Conservation (phyloP, 768 basidiomycete genomes). For the Leccinum imitatum region DNA sequence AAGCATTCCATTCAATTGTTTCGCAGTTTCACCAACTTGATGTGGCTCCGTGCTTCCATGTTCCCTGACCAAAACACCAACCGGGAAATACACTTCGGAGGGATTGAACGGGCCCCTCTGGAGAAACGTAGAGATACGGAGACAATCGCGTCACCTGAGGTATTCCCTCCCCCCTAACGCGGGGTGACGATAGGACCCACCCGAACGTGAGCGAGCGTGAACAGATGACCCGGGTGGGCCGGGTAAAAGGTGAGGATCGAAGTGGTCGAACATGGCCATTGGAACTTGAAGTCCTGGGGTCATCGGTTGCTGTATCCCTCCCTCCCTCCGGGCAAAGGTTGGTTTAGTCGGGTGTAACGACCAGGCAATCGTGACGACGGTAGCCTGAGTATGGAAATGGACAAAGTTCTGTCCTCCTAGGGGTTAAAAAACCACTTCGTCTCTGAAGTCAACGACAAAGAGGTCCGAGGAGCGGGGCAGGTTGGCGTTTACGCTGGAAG, state of each 20-base stretch:
- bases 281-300: background rate
- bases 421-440: background rate
- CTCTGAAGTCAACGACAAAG: too few species aligned
- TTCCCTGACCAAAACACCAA: background rate
- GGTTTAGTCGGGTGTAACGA: background rate
- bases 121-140: background rate
- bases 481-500: too few species aligned
- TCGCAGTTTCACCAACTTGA: background rate
- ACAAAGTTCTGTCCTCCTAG: background rate
- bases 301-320: too few species aligned
- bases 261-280: too few species aligned
- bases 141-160: background rate
- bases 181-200: background rate
- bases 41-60: background rate
- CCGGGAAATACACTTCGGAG: background rate
- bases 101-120: too few species aligned
- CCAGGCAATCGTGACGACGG: too few species aligned
- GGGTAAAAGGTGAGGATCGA: background rate
- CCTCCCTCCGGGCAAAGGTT: background rate
- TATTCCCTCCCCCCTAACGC: background rate
- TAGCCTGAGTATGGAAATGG: background rate
- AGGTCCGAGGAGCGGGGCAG: too few species aligned
- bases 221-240: background rate
- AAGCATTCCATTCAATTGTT: background rate
- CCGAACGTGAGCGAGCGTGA: background rate